Conservation (phyloP, 2,329 filamentous ascomycete genomes). For the Madurella fahalii region DNA sequence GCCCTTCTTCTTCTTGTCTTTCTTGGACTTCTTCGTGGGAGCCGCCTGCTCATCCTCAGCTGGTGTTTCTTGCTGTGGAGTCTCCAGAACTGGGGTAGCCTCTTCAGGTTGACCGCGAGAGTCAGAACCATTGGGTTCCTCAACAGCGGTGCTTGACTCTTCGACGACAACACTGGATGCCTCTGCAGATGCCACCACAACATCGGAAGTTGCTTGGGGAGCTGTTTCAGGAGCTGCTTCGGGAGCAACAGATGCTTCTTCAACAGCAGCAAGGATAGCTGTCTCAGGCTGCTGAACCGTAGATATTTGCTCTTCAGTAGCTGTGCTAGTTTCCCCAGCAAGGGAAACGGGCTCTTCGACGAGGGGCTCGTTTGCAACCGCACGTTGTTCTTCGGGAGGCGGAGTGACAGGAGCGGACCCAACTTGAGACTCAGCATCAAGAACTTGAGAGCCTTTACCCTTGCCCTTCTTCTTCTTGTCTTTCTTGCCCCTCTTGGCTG, state of each 20-base stretch:
- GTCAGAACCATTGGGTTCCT: neutral
- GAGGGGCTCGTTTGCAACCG: neutral
- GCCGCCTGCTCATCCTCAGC: neutral
- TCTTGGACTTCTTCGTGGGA: conserved; percentile 32
- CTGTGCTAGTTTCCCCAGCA: neutral
- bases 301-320: too few relatives aligned
- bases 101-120: neutral
- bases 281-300: neutral
- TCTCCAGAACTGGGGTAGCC: neutral
- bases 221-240: neutral
- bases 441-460: conserved; percentile 27
- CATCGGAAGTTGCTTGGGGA: neutral
- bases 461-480: conserved; percentile 36
- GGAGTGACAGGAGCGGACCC: neutral
- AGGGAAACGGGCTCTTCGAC: neutral
- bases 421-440: neutral
- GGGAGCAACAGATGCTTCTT: neutral
- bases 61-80: neutral
- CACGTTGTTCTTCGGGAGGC: neutral
- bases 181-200: neutral
- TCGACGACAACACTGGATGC: neutral
- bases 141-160: neutral
- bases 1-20: conserved; percentile 26
- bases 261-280: neutral
- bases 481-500: conserved; percentile 23